These are phyloP conservation scores for Gynandropsis gynandra DNA, from an alignment of 345 rosid species.

Conservation along the genomic window DNA sequence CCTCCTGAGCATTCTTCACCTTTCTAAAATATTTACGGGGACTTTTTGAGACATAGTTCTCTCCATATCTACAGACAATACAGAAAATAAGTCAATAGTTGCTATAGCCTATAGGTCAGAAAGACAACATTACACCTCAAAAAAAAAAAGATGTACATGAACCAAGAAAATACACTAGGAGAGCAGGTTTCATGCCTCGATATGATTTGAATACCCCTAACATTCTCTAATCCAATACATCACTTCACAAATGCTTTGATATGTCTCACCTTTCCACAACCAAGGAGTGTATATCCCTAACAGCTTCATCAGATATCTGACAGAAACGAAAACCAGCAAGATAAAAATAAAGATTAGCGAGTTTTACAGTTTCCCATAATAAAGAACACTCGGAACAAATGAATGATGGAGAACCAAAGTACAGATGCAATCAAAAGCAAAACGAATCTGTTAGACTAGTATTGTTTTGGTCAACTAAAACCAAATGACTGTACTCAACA, in stretches of 20 bases:
- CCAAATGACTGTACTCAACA: slow-evolving; percentile 5
- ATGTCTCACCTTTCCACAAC: slow-evolving; percentile 58
- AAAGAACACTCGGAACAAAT: slow-evolving; percentile 1
- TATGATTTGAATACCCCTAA: neutral
- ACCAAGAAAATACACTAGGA: neutral
- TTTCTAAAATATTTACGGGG: slow-evolving; percentile 81
- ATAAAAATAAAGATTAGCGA: slow-evolving; percentile 10
- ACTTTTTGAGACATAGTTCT: slow-evolving; percentile 43
- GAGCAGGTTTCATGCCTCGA: neutral
- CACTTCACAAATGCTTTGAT: slow-evolving; percentile 10
- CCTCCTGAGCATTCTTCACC: slow-evolving; percentile 98
- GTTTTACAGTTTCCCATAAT: neutral
- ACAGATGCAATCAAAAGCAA: slow-evolving; percentile 9
- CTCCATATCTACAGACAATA: slow-evolving; percentile 66
- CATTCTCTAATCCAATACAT: neutral
- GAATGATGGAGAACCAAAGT: slow-evolving; percentile 9
- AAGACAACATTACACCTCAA: neutral
- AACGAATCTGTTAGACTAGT: slow-evolving; percentile 10
- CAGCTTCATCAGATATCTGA: slow-evolving; percentile 92
- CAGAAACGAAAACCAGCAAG: slow-evolving; percentile 18
- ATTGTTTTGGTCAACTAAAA: neutral
- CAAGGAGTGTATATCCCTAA: slow-evolving; percentile 57
- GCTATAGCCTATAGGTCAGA: slow-evolving; percentile 1
- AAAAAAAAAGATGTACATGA: neutral
- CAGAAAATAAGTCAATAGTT: slow-evolving; percentile 20